A percentile compares a stretch with the other conserved stretches of the same genome.
Evolutionary conservation across 257 asterid genomes (phyloP).

Genomic region (Capsicum rhomboideum): DNA sequence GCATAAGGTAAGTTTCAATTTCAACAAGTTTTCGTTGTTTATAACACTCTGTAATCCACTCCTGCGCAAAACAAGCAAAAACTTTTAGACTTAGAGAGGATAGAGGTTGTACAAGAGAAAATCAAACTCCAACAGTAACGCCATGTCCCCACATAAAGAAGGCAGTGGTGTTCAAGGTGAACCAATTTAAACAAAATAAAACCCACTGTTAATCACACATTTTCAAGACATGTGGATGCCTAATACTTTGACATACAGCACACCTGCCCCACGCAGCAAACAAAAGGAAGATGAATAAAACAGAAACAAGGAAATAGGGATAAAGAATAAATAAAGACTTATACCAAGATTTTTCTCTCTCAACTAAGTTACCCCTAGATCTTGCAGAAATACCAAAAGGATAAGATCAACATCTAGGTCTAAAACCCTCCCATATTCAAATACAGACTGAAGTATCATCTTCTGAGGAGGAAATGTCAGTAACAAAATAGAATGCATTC

Average conservation of each 20-base stretch:
- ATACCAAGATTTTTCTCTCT: background rate
- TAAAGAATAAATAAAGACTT: background rate
- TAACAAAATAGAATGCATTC: background rate
- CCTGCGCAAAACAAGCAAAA: constrained; percentile 35
- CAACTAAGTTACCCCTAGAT: background rate
- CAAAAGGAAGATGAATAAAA: background rate
- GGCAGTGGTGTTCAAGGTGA: background rate
- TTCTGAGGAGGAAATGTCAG: background rate
- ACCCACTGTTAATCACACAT: background rate
- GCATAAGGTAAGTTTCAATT: constrained; percentile 63
- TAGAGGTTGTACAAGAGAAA: constrained; percentile 1
- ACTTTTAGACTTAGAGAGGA: constrained; percentile 3
- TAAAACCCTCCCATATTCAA: background rate
- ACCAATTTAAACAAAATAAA: background rate
- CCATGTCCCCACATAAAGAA: constrained; percentile 1
- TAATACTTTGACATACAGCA: background rate
- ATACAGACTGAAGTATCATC: background rate
- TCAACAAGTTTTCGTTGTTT: constrained; percentile 59
- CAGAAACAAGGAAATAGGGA: background rate
- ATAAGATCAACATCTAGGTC: background rate
- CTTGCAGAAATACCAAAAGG: background rate
- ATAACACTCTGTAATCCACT: constrained; percentile 81
- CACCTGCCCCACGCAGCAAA: background rate
- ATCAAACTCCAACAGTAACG: background rate
- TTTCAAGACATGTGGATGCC: background rate